Conservation (phyloP, 2,329 filamentous ascomycete species). For the Magnaporthiopsis incrustans region DNA sequence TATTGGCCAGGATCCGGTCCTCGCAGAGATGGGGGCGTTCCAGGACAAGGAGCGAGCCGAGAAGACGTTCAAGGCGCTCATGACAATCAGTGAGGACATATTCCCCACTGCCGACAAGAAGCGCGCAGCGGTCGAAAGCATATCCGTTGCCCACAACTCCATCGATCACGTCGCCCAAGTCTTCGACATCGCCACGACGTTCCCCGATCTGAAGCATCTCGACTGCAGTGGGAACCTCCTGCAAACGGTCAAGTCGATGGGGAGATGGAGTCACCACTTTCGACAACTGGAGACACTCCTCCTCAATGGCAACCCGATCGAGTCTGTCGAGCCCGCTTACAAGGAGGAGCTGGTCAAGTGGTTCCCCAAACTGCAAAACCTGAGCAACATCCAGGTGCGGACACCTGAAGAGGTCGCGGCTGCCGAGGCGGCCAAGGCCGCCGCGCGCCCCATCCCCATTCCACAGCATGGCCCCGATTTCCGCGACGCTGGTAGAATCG, state of each 20-base stretch:
- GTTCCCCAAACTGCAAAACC: slow-evolving; percentile 71
- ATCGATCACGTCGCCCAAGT: slow-evolving; percentile 66
- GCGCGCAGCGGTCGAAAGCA: slow-evolving; percentile 69
- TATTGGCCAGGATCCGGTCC: slow-evolving; percentile 62
- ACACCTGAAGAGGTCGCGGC: slow-evolving; percentile 61
- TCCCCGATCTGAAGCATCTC: slow-evolving; percentile 80
- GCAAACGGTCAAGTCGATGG: slow-evolving; percentile 56
- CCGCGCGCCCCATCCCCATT: slow-evolving; percentile 45
- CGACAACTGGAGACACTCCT: slow-evolving; percentile 72
- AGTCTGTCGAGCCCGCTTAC: slow-evolving; percentile 50
- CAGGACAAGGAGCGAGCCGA: slow-evolving; percentile 60
- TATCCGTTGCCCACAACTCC: slow-evolving; percentile 74
- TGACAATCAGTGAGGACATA: slow-evolving; percentile 72
- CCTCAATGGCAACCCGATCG: slow-evolving; percentile 68
- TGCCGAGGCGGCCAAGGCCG: slow-evolving; percentile 39
- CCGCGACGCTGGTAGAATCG: slow-evolving; percentile 64
- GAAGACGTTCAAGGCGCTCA: slow-evolving; percentile 88
- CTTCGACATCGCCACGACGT: slow-evolving; percentile 65
- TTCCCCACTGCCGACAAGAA: slow-evolving; percentile 68
- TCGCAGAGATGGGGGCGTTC: slow-evolving; percentile 71
- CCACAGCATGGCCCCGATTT: slow-evolving; percentile 60
- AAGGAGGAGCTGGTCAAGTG: slow-evolving; percentile 64
- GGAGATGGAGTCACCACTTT: slow-evolving; percentile 74
- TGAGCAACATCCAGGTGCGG: slow-evolving; percentile 70
- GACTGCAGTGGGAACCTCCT: slow-evolving; percentile 83